Evolutionary conservation across 1,284 basidiomycete genomes (phyloP).

Genomic region (Gomphus bonarii): DNA sequence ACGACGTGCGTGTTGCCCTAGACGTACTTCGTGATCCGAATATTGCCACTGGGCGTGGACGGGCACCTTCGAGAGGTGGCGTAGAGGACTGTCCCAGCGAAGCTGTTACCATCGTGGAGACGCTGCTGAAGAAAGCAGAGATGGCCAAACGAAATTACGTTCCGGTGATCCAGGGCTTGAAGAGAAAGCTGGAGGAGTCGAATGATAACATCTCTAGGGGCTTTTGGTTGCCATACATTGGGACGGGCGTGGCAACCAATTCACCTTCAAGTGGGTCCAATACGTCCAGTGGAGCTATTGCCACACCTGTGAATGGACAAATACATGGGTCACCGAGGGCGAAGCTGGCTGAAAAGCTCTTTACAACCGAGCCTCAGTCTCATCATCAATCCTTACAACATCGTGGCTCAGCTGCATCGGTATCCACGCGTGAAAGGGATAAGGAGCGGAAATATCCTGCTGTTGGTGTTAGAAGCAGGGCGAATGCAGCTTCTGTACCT

Average conservation of each 20-base stretch:
- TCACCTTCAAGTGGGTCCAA: neutral
- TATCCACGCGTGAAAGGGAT: neutral
- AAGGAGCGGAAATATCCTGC: slow-evolving; percentile 1
- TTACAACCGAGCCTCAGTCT: neutral
- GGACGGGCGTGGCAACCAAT: slow-evolving; percentile 24
- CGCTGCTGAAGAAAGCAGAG: slow-evolving; percentile 39
- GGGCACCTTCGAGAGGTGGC: slow-evolving; percentile 12
- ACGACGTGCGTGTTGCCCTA: slow-evolving; percentile 39
- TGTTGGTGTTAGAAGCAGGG: neutral
- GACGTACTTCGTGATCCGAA: slow-evolving; percentile 34
- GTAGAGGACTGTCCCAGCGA: slow-evolving; percentile 28
- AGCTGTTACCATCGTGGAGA: slow-evolving; percentile 35
- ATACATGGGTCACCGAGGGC: slow-evolving; percentile 1
- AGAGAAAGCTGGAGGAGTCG: slow-evolving; percentile 43
- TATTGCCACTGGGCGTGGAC: slow-evolving; percentile 19
- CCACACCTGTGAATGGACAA: neutral
- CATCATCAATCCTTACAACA: neutral
- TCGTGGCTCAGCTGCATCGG: neutral
- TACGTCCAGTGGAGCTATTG: neutral
- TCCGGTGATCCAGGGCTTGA: slow-evolving; percentile 25
- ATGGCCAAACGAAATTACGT: slow-evolving; percentile 19
- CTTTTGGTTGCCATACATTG: slow-evolving; percentile 39
- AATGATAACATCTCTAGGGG: slow-evolving; percentile 28
- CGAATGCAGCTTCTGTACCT: neutral
- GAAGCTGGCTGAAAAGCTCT: neutral